Conservation (phyloP, 768 basidiomycete species). For the Cystobasidium onofrii region DNA sequence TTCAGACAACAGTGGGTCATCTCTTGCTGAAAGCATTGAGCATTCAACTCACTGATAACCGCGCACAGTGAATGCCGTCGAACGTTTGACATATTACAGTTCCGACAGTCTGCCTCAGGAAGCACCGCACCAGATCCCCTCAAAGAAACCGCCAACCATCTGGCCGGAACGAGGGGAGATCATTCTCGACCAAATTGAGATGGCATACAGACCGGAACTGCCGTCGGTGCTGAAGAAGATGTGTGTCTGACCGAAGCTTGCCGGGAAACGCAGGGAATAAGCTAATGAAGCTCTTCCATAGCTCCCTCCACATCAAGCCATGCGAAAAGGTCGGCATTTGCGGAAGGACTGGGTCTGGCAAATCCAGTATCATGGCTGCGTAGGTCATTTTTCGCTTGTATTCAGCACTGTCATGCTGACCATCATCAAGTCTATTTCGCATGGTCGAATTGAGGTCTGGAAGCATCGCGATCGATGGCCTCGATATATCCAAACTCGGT, state of each 20-base stretch:
- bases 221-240: conserved; percentile 78
- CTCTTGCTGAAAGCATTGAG: background rate
- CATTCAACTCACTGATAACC: background rate
- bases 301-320: conserved; percentile 68
- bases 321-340: conserved; percentile 9
- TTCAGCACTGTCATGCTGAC: conserved; percentile 73
- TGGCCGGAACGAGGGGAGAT: conserved; percentile 74
- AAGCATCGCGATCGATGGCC: conserved; percentile 45
- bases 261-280: conserved; percentile 84
- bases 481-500: conserved; percentile 51
- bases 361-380: conserved; percentile 38
- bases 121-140: conserved; percentile 61
- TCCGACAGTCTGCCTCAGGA: conserved; percentile 69
- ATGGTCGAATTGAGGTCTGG: conserved; percentile 40
- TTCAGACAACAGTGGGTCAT: background rate
- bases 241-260: conserved; percentile 52
- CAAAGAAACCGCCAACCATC: conserved; percentile 53
- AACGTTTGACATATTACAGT: conserved; percentile 70
- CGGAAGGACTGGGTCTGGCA: conserved; percentile 31
- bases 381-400: conserved; percentile 65
- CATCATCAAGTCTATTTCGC: conserved; percentile 55
- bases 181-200: conserved; percentile 62
- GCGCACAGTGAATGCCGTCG: conserved; percentile 56
- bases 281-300: conserved; percentile 64
- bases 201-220: conserved; percentile 80